phyloP scores from a whole-genome alignment of 23 red algal species.

The Chondrus crispus region DNA sequence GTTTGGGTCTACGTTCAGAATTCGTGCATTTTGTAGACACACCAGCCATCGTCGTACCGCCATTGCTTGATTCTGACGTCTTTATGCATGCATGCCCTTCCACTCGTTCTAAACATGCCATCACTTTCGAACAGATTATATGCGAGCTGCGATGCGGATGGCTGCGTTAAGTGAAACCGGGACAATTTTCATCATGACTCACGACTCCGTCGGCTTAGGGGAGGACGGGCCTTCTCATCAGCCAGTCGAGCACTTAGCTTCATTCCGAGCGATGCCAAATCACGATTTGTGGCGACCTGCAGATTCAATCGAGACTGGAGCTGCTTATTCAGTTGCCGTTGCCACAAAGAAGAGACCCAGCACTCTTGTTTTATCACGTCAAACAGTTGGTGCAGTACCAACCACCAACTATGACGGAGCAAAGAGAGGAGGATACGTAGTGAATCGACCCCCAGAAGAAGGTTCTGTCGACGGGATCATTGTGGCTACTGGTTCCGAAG shows the following conservation, averaged over 20 bases:
- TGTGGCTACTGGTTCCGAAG: constrained; percentile 89
- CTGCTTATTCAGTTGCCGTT: constrained; percentile 70
- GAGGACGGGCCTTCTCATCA: constrained; percentile 98
- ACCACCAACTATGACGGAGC: constrained; percentile 63
- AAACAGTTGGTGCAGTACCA: constrained; percentile 51
- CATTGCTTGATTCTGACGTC: too few species aligned
- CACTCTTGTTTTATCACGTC: constrained; percentile 72
- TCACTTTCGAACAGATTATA: constrained; percentile 53
- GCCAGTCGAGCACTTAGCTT: constrained; percentile 93
- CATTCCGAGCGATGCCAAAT: constrained; percentile 95
- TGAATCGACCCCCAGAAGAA: constrained; percentile 20
- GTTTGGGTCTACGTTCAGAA: too few species aligned
- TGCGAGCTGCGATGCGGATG: constrained; percentile 85
- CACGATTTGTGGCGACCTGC: constrained; percentile 76
- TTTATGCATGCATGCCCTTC: too few species aligned
- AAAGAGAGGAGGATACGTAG: constrained; percentile 76
- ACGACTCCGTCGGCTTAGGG: constrained; percentile 88
- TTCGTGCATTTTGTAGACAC: too few species aligned
- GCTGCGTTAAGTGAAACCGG: constrained; percentile 75
- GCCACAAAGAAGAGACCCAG: constrained; percentile 21
- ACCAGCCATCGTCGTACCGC: too few species aligned
- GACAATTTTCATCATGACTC: constrained; percentile 85
- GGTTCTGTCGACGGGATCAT: constrained; percentile 60
- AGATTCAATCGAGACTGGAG: constrained; percentile 76
- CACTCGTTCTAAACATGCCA: too few species aligned